Base-by-base conservation (phyloP, 2,329 filamentous ascomycete genomes). In the Bipolaris bicolor region DNA sequence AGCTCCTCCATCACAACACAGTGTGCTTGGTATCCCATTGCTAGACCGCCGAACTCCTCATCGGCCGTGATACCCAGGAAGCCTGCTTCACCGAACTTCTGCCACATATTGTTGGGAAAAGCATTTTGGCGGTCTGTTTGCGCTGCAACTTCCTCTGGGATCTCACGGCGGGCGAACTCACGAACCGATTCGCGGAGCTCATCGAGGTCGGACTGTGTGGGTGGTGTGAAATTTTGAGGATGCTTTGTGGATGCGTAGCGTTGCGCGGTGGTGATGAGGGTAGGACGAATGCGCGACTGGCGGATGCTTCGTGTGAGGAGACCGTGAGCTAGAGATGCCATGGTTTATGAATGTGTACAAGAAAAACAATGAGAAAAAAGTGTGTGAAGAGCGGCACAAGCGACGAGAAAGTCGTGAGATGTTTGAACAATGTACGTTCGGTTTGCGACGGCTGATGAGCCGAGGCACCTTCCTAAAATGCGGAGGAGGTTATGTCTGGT, bases 1-100 rank as follows among this genome's bases (percentile, higher is more conserved):
- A 99, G 83, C 81, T 98, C 95, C 79, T 99, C 95, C 87, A 98
- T 90, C 44, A 97, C 92, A 6, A 97, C 82, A 73, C 92, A 96
- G 79, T 99, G 95, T 43, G 95, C 94, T 80, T 98, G 94, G 78
- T 98, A 99, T 10, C 95, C 95, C 87, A 98, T 89, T 1, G 84
- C 91, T 44, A 98, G 78, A 2, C 94, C 95, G 36, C 95, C 95
- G 50, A 95, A 92, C 54, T 92, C 89, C 78, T 97, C 92, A 70
- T 97, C 91, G 16, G 92, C 95, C 7, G 95, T 98, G 69, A 97
- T 91, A 57, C 95, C 95, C 26, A 98, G 84, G 67, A 98, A 90
- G 72, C 86, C 95, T 33, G 95, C 95, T 63, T 92, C 90, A 61
- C 95, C 95, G 48, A 99, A 82, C 79, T 97, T 97, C 76, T 84